Evolutionary conservation across 2,329 filamentous ascomycete species (phyloP).

Genomic region (Kalmusia sp.): DNA sequence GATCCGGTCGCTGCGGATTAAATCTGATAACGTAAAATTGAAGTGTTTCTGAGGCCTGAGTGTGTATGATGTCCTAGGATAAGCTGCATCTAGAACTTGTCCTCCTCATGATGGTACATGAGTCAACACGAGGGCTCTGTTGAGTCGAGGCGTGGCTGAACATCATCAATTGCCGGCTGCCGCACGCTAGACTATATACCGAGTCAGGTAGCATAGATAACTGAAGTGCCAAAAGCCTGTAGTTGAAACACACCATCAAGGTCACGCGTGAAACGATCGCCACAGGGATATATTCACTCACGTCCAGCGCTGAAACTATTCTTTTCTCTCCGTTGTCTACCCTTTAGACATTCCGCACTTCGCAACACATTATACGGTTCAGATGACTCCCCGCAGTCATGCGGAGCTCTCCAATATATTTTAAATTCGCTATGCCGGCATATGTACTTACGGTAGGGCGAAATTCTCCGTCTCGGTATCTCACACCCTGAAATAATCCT

Average conservation of each 20-base stretch:
- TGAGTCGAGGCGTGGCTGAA: no score
- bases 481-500: neutral
- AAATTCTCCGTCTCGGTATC: conserved; percentile 4
- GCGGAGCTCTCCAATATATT: conserved; percentile 1
- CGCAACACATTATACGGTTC: neutral
- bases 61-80: no score
- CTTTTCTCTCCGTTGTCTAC: neutral
- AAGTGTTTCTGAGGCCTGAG: no score
- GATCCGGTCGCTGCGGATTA: no score
- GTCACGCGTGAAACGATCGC: neutral
- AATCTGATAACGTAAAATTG: no score
- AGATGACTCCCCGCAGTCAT: neutral
- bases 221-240: neutral
- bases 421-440: neutral
- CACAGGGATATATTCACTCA: neutral
- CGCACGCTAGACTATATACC: no score
- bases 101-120: no score
- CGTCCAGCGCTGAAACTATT: neutral
- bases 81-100: no score
- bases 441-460: neutral
- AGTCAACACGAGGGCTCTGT: no score
- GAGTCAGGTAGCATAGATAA: neutral
- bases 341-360: neutral
- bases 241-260: conserved; percentile 4
- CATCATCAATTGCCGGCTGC: no score